These are phyloP conservation scores for Fusarium nematophilum DNA, from an alignment of 2,329 filamentous ascomycete species.

Conservation along the genomic window DNA sequence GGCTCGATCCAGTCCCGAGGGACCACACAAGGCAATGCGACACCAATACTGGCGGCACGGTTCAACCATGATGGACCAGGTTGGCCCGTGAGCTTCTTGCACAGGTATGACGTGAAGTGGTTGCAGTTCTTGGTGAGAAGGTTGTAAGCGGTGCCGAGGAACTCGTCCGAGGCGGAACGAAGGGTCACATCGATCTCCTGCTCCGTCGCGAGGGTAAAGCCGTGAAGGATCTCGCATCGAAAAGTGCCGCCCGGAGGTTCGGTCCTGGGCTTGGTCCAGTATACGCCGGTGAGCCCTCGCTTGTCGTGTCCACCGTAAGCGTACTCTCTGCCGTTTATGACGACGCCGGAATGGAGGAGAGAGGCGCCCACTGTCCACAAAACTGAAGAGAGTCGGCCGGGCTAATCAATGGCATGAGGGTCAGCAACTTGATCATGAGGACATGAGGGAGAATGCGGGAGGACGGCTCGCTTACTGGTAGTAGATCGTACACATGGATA, in stretches of 20 bases:
- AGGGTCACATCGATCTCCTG: slow-evolving; percentile 79
- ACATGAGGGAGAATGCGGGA: slow-evolving; percentile 1
- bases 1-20: slow-evolving; percentile 85
- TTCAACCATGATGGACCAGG: slow-evolving; percentile 82
- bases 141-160: slow-evolving; percentile 82
- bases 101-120: slow-evolving; percentile 84
- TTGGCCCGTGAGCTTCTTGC: slow-evolving; percentile 76
- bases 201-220: slow-evolving; percentile 77
- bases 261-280: slow-evolving; percentile 79
- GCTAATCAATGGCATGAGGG: slow-evolving; percentile 56
- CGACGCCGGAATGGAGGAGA: slow-evolving; percentile 84
- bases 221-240: slow-evolving; percentile 79
- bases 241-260: slow-evolving; percentile 84
- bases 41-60: slow-evolving; percentile 83
- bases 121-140: slow-evolving; percentile 88
- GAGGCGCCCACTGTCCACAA: slow-evolving; percentile 83
- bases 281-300: slow-evolving; percentile 78
- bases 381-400: slow-evolving; percentile 78
- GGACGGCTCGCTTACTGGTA: slow-evolving; percentile 65
- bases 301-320: slow-evolving; percentile 86
- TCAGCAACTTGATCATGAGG: slow-evolving; percentile 25
- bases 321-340: slow-evolving; percentile 84
- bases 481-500: slow-evolving; percentile 82
- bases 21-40: slow-evolving; percentile 84
- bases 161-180: slow-evolving; percentile 74